Evolutionary conservation across 2,329 filamentous ascomycete species (phyloP).

Genomic region (Ceratocystis destructans): DNA sequence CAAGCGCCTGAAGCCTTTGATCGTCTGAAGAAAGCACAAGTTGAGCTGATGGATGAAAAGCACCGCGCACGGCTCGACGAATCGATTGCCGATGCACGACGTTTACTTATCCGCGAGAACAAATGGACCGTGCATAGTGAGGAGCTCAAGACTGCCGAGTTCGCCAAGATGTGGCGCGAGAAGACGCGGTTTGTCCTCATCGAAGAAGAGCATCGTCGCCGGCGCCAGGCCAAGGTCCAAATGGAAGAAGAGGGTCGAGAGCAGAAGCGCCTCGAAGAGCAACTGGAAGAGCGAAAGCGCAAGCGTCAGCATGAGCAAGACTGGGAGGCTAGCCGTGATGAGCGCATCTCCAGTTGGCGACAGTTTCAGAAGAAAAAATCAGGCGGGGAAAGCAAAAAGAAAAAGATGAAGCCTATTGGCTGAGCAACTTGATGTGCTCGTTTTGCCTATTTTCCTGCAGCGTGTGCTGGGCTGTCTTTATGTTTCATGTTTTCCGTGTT

Average conservation of each 20-base stretch:
- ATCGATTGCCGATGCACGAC: conserved; percentile 87
- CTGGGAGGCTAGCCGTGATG: conserved; percentile 86
- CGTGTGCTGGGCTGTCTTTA: not conserved
- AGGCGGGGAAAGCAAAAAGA: conserved; percentile 50
- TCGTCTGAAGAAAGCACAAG: conserved; percentile 87
- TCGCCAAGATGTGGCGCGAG: conserved; percentile 73
- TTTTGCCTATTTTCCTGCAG: not conserved
- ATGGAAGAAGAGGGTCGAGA: conserved; percentile 93
- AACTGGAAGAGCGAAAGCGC: conserved; percentile 64
- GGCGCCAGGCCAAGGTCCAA: conserved; percentile 78
- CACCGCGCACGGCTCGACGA: conserved; percentile 77
- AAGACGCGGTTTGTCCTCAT: conserved; percentile 83
- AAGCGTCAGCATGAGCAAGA: conserved; percentile 87
- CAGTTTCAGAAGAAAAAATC: conserved; percentile 69
- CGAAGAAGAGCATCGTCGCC: conserved; percentile 76
- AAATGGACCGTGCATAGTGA: conserved; percentile 83
- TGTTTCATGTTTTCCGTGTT: conserved; percentile 1
- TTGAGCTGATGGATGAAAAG: conserved; percentile 86
- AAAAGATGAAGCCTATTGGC: conserved; percentile 54
- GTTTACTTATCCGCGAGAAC: conserved; percentile 84
- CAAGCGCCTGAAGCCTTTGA: conserved; percentile 91
- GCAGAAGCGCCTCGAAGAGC: conserved; percentile 73
- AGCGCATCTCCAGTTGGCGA: conserved; percentile 87
- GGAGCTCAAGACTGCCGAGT: conserved; percentile 72
- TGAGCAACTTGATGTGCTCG: conserved; percentile 24